These are phyloP conservation scores for Chaetomium cochliodes DNA, from an alignment of 495 filamentous ascomycete genomes.

Conservation along the genomic window DNA sequence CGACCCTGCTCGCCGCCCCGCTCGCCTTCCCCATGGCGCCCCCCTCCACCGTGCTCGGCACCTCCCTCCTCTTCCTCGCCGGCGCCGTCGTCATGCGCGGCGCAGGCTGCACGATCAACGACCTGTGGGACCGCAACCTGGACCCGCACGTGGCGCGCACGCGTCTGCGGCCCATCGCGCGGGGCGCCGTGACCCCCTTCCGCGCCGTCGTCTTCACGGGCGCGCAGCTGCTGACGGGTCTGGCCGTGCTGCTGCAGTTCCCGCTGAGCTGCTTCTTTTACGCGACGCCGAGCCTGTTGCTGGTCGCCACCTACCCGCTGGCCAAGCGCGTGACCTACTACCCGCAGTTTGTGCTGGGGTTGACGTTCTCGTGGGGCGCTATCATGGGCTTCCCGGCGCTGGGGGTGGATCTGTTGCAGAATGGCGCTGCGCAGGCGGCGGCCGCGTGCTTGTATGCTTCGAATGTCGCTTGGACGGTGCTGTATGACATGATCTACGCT, in stretches of 20 bases:
- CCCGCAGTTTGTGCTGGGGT: conserved; percentile 84
- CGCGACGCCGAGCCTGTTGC: conserved; percentile 75
- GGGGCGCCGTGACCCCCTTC: conserved; percentile 73
- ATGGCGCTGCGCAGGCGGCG: conserved; percentile 61
- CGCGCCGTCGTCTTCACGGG: conserved; percentile 80
- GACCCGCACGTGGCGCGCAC: conserved; percentile 90
- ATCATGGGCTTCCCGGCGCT: conserved; percentile 95
- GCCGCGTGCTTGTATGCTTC: conserved; percentile 77
- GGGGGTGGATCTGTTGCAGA: conserved; percentile 72
- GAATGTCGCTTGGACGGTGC: conserved; percentile 88
- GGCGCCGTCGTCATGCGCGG: conserved; percentile 95
- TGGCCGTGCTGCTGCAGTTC: conserved; percentile 82
- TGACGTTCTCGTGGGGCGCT: conserved; percentile 96
- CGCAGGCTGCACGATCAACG: conserved; percentile 97
- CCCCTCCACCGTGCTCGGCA: conserved; percentile 58
- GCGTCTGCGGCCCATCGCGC: conserved; percentile 81
- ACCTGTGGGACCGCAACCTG: conserved; percentile 92
- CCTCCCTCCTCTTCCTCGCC: conserved; percentile 73
- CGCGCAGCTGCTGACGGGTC: conserved; percentile 73
- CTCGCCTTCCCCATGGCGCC: conserved; percentile 57
- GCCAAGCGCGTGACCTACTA: conserved; percentile 95
- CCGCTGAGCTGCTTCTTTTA: conserved; percentile 81
- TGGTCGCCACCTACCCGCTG: conserved; percentile 83
- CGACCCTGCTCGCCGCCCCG: conserved; percentile 69
- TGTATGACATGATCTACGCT: conserved; percentile 99